phyloP scores from a whole-genome alignment of 2,329 filamentous ascomycete genomes.

The Claviceps quebecensis region DNA sequence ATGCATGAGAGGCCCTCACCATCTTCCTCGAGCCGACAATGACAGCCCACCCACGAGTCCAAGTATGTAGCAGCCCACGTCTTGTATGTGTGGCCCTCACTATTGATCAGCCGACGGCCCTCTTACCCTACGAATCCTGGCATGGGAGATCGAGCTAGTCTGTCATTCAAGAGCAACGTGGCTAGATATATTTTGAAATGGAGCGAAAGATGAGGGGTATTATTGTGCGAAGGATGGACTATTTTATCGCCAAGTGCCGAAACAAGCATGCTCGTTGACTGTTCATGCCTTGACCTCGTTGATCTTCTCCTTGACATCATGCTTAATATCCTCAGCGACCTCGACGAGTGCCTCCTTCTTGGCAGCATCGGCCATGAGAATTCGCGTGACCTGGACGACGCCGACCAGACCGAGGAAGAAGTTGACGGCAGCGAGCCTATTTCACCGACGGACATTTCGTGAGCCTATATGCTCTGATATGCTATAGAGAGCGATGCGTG shows the following conservation, averaged over 20 bases:
- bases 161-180: too few species aligned
- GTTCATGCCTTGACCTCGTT: slow-evolving; percentile 10
- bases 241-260: background rate
- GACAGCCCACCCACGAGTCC: background rate
- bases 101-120: too few species aligned
- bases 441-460: background rate
- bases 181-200: too few species aligned
- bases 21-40: background rate
- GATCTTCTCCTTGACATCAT: slow-evolving; percentile 21
- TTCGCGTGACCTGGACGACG: slow-evolving; percentile 66
- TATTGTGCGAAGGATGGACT: background rate
- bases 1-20: background rate
- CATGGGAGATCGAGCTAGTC: too few species aligned
- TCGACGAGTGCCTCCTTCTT: slow-evolving; percentile 35
- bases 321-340: slow-evolving; percentile 27
- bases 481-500: background rate
- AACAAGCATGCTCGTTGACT: background rate
- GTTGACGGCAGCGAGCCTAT: slow-evolving; percentile 82
- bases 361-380: slow-evolving; percentile 49
- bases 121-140: too few species aligned
- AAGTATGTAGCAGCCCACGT: background rate
- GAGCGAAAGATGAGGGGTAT: too few species aligned
- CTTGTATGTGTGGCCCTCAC: too few species aligned
- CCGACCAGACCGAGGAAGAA: slow-evolving; percentile 92
- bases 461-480: too few species aligned